Percentiles rank a stretch among this genome's conserved stretches.
Conservation (phyloP, 345 rosid genomes). For the Gossypium australe region DNA sequence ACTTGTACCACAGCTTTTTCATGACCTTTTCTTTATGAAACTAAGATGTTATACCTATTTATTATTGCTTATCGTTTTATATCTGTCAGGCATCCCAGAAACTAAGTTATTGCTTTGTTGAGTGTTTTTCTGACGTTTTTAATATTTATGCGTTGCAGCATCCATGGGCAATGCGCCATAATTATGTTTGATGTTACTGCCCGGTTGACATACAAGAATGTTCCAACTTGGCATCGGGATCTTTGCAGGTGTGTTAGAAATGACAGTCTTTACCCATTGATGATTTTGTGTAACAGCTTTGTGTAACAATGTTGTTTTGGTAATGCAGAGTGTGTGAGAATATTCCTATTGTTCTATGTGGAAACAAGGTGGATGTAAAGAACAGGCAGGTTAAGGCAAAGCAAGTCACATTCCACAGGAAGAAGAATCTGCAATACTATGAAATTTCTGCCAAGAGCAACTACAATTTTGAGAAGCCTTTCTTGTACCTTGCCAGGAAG, state of each 20-base stretch:
- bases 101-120: background rate
- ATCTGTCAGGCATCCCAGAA: too few species aligned
- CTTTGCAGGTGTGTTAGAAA: constrained; percentile 65
- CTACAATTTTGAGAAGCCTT: constrained; percentile 91
- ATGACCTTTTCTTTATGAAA: background rate
- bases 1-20: background rate
- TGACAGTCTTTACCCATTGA: background rate
- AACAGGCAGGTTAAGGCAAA: constrained; percentile 95
- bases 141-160: constrained; percentile 40
- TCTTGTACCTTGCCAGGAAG: constrained; percentile 83
- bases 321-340: constrained; percentile 74
- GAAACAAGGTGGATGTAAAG: constrained; percentile 93
- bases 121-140: background rate
- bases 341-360: constrained; percentile 86
- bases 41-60: background rate
- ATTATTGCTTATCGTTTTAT: background rate
- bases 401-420: constrained; percentile 88
- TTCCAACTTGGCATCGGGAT: constrained; percentile 98
- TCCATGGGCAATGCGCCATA: constrained; percentile 97
- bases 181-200: constrained; percentile 99
- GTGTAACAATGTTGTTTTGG: background rate
- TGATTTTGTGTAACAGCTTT: background rate
- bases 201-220: constrained; percentile 91
- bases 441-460: constrained; percentile 95
- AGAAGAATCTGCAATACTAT: constrained; percentile 88